Evolutionary conservation across 2,329 filamentous ascomycete species (phyloP), one percentile per base, ranked within the genome.

Genomic region (Ophiostoma sp.): DNA sequence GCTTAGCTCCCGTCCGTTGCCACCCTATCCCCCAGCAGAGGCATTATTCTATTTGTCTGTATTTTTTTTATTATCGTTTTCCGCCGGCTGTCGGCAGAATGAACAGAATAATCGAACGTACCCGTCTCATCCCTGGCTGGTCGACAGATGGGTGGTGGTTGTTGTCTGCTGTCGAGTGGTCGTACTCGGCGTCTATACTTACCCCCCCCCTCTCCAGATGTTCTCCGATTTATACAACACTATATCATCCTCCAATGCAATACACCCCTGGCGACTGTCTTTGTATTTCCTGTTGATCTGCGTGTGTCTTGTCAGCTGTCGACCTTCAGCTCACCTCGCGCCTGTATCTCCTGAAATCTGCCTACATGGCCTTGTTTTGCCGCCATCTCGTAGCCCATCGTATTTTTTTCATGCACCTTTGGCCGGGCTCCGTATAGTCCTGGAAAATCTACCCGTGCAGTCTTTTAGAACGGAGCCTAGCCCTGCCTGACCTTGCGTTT

Each of bases 1-100:
- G 62, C 62, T 7, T 65, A 65, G 62, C 62, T 65, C 62, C 33
- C 62, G 62, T 65, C 35, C 62, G n/a, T 65, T 65, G 62, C 62
- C 62, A 65, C 62, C 62, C 35, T 39, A 39, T 7, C 17, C 44
- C 44, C 11, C 35, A 23, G 23, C 20, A 57, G 13, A 57, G 52
- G 52, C 3, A 57, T 57, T 57, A 57, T 57, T 57, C 7, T 35
- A 17, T 6, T 31, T 62, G 35, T 48, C 17, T 48, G 13, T 13
- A 41, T 15, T 15, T 4, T 41, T 41, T 41, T 39, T 41, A 41
- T 15, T 11, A 3, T 41, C 15, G 11, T 41, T 41, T 41, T 11
- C 11, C 1, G 23, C 52, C 23, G 52, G 23, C 52, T 57, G n/a
- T 33, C 15, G 57, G 35, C 27, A 33, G 27, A 13, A 62, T 62